These are phyloP conservation scores for Goffeauzyma gilvescens DNA, from an alignment of 768 basidiomycete genomes.

Conservation along the genomic window DNA sequence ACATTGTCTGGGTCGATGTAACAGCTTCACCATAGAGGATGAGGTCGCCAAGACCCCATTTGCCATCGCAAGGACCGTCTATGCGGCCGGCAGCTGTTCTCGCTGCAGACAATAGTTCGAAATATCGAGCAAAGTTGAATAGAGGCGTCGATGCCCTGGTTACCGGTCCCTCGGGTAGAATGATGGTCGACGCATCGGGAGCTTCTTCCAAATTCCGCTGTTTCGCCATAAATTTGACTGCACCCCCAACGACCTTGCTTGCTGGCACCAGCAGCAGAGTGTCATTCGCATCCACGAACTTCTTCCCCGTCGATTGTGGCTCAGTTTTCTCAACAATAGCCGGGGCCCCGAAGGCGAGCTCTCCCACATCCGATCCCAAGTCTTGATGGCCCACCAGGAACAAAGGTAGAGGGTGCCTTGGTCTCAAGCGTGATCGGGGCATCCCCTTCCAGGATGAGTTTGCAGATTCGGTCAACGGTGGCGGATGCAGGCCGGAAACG, in stretches of 20 bases:
- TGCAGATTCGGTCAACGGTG: background rate
- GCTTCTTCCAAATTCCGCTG: conserved; percentile 16
- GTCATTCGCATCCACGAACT: background rate
- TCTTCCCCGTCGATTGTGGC: conserved; percentile 1
- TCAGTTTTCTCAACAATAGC: conserved; percentile 25
- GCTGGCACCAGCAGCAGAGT: conserved; percentile 10
- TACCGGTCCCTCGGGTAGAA: conserved; percentile 15
- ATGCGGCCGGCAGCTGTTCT: too few species aligned
- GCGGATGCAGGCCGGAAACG: background rate
- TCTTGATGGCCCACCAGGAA: conserved; percentile 40
- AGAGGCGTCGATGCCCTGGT: conserved; percentile 44
- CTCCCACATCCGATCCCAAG: conserved; percentile 12
- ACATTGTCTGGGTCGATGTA: conserved; percentile 83
- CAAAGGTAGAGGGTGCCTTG: conserved; percentile 42
- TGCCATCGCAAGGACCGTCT: too few species aligned
- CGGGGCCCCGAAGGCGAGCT: conserved; percentile 20
- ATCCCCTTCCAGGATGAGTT: background rate
- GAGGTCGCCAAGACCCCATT: conserved; percentile 47
- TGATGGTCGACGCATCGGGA: conserved; percentile 36
- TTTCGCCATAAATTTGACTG: conserved; percentile 8
- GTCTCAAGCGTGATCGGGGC: conserved; percentile 17
- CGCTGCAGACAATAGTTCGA: conserved; percentile 35
- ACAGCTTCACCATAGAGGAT: conserved; percentile 74
- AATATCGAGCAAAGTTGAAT: conserved; percentile 52
- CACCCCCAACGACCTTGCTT: conserved; percentile 6